Base-by-base conservation (phyloP, 345 rosid genomes). In the Hirschfeldia incana region DNA sequence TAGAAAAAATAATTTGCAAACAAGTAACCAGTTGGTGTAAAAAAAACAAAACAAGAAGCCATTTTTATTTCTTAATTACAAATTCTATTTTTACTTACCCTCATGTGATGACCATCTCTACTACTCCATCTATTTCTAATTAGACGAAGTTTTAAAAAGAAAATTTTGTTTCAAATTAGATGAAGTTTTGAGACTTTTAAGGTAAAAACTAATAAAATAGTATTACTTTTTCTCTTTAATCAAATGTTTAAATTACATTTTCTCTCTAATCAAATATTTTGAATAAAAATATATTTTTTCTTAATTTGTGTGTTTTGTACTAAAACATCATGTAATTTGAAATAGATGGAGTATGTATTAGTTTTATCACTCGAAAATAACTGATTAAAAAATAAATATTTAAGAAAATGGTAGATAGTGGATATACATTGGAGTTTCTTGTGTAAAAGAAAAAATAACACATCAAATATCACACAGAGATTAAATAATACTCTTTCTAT, bases 11-110 rank as follows among this genome's bases (percentile, higher is more conserved):
- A 49, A 8, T 11, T 17, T 34, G 69, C 53, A 44, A 68, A 59
- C 46, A 67, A 68, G 61, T 67, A 76, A 65, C 57, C 69, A 33
- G 44, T 58, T 59, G 67, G 33, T 42, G 29, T 11, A 34, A 55
- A 17, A 4, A 46, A 46, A 46, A 3, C 53, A 44, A 44, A 44
- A 44, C 6, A 46, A 46, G 6, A 12, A 46, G 55, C 49, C 49
- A 10, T 42, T 10, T 42, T 42, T 42, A 10, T 3, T 10, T 15
- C 30, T 36, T 36, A 1, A 2, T 15, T 46, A 76, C 70, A 51
- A 10, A 11, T 26, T 36, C 21, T 46, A 16, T 16, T 32, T 34
- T 46, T 49, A 53, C 59, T 15, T 15, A 15, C 59, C 26, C 10
- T 5, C 59, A 53, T 16, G 59, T 16, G 59, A 53, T 6, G 58